Base-by-base conservation (phyloP, 306 rosid genomes). In the Leucaena leucocephala region DNA sequence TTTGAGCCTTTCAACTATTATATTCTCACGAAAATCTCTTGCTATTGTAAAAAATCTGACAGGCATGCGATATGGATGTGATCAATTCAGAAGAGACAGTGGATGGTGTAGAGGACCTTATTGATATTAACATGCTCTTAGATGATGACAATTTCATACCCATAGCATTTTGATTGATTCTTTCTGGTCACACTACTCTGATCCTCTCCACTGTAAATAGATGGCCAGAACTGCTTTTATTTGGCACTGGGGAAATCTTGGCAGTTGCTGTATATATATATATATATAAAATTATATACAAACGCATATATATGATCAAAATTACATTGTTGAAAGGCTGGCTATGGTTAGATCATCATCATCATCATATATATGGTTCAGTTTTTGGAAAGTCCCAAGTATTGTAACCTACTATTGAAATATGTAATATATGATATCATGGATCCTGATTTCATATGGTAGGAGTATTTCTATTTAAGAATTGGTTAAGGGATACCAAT, bases 61-160 rank as follows among this genome's bases (percentile, higher is more conserved):
- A 91, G 94, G 92, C 52, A 59, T 33, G 77, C 74, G 72, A 61
- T 81, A 73, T 64, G 83, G 80, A 66, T 74, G 58, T 72, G 81
- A 76, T 78, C 43, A 85, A 69, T 83, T 69, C 93, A 21, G 98
- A 88, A 80, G 91, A 88, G 81, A 82, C 88, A 3, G 86, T 57
- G 8, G 87, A 86, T 74, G 92, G 77, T 55, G 81, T 87, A 50
- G 97, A 85, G 73, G 94, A 91, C 79, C 84, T 91, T 81, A 79
- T 91, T 77, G 92, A 91, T 64, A 83, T 91, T 48, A 94, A 91
- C 76, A 77, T 85, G 66, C 87, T 91, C 55, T 82, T 89, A 79
- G 93, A 88, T 38, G 97, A 93, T 57, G 92, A 87, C 14, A 81
- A 84, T 78, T 87, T 87, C 83, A 78, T 90, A 75, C 90, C 95